Evolutionary conservation across 768 basidiomycete genomes (phyloP), one percentile per base, ranked within the genome.

Genomic region (Mycena metata): DNA sequence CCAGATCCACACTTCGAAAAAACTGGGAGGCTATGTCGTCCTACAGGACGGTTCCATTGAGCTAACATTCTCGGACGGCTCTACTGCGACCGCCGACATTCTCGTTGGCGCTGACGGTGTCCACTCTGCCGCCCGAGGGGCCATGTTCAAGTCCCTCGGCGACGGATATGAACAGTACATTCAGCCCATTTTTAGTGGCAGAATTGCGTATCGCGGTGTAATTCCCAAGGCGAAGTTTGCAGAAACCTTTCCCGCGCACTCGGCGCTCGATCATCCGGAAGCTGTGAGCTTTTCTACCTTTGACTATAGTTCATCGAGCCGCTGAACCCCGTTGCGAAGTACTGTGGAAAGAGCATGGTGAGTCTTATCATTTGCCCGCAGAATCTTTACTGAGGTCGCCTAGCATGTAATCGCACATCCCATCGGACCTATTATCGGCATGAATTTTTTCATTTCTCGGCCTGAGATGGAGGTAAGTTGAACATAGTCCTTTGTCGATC

Each of bases 81-180:
- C 80, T 5, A 76, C 56, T 0, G 65, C 73, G 17, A 73, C 69
- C 1, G 69, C 83, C 0, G 80, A 85, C 42, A 61, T 85, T 15
- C 76, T 85, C 3, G 60, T 84, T 52, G 84, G 82, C 7, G 81
- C 82, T 19, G 83, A 84, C 67, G 83, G 84, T 1, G 70, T 84
- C n/a, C 75, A 77, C 66, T 79, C 78, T 17, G 51, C 66, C 4
- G 70, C 72, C 1, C 66, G 78, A 21, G 73, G 60, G 9, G 62
- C 69, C 0, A 50, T 79, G 50, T 77, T 75, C 36, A 8, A 50
- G 23, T n/a, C 66, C n/a, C 21, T 57, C 2, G 57, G 55, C 1
- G 61, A 67, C 6, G 68, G 59, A 33, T 68, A 71, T n/a, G n/a
- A 56, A 19, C 43, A 62, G 36, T 71, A 67, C 35, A 58, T 70